These are phyloP conservation scores for Thraustochytrium sp. DNA, from an alignment of 352 stramenopile genomes.

Conservation along the genomic window DNA sequence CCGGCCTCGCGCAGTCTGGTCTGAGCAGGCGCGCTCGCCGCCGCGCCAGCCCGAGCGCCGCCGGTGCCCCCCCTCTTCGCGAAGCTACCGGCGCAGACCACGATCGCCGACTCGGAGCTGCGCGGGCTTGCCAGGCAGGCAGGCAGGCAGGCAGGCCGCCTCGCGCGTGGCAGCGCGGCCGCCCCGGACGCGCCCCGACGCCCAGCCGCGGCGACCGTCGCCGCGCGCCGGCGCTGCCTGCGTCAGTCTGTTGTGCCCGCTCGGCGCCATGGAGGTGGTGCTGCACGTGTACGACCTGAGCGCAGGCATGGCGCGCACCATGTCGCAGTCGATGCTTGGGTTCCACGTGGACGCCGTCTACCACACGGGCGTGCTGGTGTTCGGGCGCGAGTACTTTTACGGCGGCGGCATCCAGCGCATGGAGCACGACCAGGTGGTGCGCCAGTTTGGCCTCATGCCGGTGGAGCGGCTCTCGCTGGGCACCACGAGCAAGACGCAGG, in stretches of 20 bases:
- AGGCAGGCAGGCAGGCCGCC: too few relatives aligned
- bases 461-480: slow-evolving; percentile 71
- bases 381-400: slow-evolving; percentile 87
- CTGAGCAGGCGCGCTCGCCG: too few relatives aligned
- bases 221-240: too few relatives aligned
- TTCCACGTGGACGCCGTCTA: slow-evolving; percentile 85
- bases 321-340: slow-evolving; percentile 77
- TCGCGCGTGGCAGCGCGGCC: too few relatives aligned
- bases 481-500: slow-evolving; percentile 62
- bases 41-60: too few relatives aligned
- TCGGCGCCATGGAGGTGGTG: background rate
- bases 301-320: slow-evolving; percentile 75
- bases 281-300: slow-evolving; percentile 86
- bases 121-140: too few relatives aligned
- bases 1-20: background rate
- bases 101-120: too few relatives aligned
- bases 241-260: too few relatives aligned
- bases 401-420: slow-evolving; percentile 78
- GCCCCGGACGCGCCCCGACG: too few relatives aligned
- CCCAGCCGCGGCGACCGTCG: too few relatives aligned
- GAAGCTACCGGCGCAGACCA: too few relatives aligned
- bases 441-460: slow-evolving; percentile 64
- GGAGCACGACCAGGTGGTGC: slow-evolving; percentile 47
- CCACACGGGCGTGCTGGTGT: slow-evolving; percentile 62
- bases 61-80: too few relatives aligned